A percentile compares a stretch with the other conserved stretches of the same genome.
These are phyloP conservation scores for Lachnellula arida DNA, from an alignment of 2,329 filamentous ascomycete genomes.

Conservation along the genomic window DNA sequence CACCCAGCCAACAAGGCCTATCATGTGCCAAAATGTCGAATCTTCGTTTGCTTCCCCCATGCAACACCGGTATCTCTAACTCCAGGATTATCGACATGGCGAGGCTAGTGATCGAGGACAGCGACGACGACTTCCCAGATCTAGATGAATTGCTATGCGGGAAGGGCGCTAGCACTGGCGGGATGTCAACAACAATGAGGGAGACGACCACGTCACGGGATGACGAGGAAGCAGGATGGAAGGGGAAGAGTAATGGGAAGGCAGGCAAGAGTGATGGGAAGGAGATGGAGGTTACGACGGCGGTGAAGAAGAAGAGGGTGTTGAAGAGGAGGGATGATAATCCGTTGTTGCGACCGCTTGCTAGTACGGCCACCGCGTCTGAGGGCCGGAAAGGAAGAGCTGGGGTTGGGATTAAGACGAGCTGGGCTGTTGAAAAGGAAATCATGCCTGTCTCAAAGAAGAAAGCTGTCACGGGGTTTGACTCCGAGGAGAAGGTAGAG, in stretches of 20 bases:
- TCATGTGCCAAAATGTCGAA: too few species aligned
- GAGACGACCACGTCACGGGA: not conserved
- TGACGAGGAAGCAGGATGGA: not conserved
- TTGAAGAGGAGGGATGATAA: slow-evolving; percentile 17
- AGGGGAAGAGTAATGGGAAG: not conserved
- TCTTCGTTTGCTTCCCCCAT: too few species aligned
- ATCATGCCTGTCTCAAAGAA: not conserved
- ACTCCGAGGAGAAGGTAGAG: not conserved
- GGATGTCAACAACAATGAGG: not conserved
- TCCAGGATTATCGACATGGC: slow-evolving; percentile 1
- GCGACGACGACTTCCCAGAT: slow-evolving; percentile 16
- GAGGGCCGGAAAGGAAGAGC: not conserved
- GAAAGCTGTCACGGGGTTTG: too few species aligned
- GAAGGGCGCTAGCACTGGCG: not conserved
- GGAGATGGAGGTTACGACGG: not conserved
- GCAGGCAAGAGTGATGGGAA: slow-evolving; percentile 1
- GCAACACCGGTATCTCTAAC: too few species aligned
- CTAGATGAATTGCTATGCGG: not conserved
- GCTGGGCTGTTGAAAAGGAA: not conserved
- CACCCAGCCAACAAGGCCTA: too few species aligned
- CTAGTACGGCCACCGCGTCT: slow-evolving; percentile 1
- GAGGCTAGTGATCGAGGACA: slow-evolving; percentile 3
- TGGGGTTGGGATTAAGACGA: not conserved
- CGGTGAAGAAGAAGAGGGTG: slow-evolving; percentile 15
- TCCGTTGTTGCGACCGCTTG: slow-evolving; percentile 15